Conservation (phyloP, 495 filamentous ascomycete species). For the Articulospora tetracladia region DNA sequence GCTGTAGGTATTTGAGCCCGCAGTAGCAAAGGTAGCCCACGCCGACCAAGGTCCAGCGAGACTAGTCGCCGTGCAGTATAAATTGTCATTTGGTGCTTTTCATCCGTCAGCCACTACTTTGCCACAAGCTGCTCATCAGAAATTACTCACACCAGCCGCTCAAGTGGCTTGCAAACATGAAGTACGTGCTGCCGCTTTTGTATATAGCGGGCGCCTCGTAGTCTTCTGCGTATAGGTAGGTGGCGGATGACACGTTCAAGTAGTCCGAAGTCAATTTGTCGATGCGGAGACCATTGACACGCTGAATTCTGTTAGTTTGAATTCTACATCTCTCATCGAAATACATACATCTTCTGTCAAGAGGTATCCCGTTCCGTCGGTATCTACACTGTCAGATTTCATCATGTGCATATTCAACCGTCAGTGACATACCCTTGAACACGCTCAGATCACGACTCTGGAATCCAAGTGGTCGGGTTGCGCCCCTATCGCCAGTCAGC, state of each 20-base stretch:
- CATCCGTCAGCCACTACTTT: background rate
- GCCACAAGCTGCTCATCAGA: background rate
- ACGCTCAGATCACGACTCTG: constrained; percentile 59
- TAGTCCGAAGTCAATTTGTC: constrained; percentile 45
- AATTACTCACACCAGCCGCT: constrained; percentile 25
- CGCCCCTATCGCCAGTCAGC: constrained; percentile 20
- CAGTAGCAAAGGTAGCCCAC: constrained; percentile 56
- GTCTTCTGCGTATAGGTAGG: constrained; percentile 37
- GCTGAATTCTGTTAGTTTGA: constrained; percentile 22
- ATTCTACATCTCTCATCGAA: background rate
- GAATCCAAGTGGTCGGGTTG: constrained; percentile 44
- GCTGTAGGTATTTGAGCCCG: constrained; percentile 40
- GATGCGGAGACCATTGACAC: constrained; percentile 50
- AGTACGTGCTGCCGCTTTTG: constrained; percentile 47
- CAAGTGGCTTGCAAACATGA: constrained; percentile 46
- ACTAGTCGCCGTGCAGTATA: constrained; percentile 37
- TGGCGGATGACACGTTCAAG: constrained; percentile 32
- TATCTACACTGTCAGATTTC: constrained; percentile 21
- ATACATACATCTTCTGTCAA: constrained; percentile 57
- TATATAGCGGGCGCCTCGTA: constrained; percentile 46
- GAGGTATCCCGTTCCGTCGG: constrained; percentile 58
- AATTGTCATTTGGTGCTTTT: constrained; percentile 58
- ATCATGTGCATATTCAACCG: background rate
- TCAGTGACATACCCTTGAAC: constrained; percentile 44
- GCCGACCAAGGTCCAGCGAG: constrained; percentile 45